These are phyloP conservation scores for Pyrenophora tritici-repentis DNA, from an alignment of 2,329 filamentous ascomycete species.

Conservation along the genomic window DNA sequence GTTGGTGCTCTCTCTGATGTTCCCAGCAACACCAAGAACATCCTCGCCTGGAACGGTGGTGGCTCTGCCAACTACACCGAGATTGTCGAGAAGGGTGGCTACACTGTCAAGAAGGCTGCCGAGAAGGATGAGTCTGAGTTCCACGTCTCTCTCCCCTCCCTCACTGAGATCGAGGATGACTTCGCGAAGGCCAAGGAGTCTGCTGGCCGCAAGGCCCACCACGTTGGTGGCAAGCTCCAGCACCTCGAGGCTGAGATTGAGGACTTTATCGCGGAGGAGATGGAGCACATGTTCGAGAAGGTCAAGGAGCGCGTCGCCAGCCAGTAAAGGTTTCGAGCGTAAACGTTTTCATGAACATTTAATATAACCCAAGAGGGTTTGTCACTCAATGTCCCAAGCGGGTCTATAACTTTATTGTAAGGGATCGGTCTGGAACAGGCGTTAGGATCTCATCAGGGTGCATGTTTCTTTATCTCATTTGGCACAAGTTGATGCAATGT, in stretches of 20 bases:
- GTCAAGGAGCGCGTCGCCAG: conserved; percentile 45
- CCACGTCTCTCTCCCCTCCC: conserved; percentile 45
- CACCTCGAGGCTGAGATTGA: conserved; percentile 52
- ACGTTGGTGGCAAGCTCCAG: conserved; percentile 55
- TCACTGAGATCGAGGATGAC: conserved; percentile 44
- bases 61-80: conserved; percentile 88
- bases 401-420: conserved; percentile 8
- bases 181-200: conserved; percentile 44
- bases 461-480: conserved; percentile 14
- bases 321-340: conserved; percentile 28
- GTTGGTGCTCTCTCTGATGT: conserved; percentile 78
- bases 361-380: conserved; percentile 5
- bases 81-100: conserved; percentile 76
- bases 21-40: conserved; percentile 84
- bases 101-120: conserved; percentile 56
- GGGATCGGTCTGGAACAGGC: conserved; percentile 12
- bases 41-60: conserved; percentile 98
- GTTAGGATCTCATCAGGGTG: conserved; percentile 11
- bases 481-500: conserved; percentile 21
- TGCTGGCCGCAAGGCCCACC: conserved; percentile 49
- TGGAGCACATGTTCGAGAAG: conserved; percentile 62
- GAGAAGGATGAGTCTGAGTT: conserved; percentile 46
- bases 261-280: conserved; percentile 55
- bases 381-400: conserved; percentile 6
- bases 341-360: conserved; percentile 1